Conservation (phyloP, 2,329 filamentous ascomycete genomes). For the Corniculantispora saksenae region DNA sequence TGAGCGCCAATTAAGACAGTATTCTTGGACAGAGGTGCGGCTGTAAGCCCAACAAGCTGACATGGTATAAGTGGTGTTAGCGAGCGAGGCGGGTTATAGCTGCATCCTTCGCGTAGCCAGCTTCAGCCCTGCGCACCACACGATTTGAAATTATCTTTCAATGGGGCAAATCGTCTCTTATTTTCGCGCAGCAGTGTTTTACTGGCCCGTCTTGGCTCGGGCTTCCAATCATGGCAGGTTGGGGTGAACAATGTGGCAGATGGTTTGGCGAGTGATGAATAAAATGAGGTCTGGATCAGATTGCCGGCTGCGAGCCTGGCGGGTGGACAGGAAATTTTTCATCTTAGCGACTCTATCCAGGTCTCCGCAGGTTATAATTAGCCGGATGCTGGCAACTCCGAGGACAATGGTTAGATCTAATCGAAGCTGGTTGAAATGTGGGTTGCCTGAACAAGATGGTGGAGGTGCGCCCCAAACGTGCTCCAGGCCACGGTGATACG, state of each 20-base stretch:
- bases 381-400: background rate
- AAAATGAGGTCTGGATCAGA: conserved; percentile 3
- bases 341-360: background rate
- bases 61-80: background rate
- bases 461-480: conserved; percentile 12
- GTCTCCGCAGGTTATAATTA: background rate
- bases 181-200: background rate
- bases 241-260: conserved; percentile 5
- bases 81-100: too few species aligned
- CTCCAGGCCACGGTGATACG: background rate
- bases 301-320: conserved; percentile 6
- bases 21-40: background rate
- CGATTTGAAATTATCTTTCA: background rate
- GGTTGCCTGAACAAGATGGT: background rate
- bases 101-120: background rate
- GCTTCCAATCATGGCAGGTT: background rate
- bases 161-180: background rate
- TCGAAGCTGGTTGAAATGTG: conserved; percentile 13
- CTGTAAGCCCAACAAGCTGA: background rate
- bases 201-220: background rate
- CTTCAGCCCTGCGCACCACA: background rate
- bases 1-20: background rate
- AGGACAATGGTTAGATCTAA: conserved; percentile 15
- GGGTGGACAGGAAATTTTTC: background rate
- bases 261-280: background rate